Base-by-base conservation (phyloP, 208 protist genomes). In the Angomonas deanei region DNA sequence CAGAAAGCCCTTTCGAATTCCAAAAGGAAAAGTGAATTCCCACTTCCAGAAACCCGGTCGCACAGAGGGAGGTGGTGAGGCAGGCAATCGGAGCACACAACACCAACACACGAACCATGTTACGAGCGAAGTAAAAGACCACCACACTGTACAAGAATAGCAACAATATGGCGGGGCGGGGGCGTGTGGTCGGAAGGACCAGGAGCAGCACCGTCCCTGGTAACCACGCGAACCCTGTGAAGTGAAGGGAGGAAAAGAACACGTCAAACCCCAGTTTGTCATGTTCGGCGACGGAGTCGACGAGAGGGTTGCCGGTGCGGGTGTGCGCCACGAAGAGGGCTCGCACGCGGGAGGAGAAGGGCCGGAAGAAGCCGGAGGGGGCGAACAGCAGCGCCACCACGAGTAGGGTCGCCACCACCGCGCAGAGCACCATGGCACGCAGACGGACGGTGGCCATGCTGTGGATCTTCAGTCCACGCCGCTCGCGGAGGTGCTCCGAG, bases 261-360 rank as follows among this genome's bases (percentile, higher is more conserved):
- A 17, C 6, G 50, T 8, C 8, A 8, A 32, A 8, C 21, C 27
- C 4, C 6, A 4, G 46, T 0, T 70, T 34, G 6, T 79, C 58
- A 57, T 93, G 86, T 70, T 93, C 86, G 1, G 84, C 82, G 33
- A 93, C 86, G 38, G 82, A 91, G 59, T 90, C 81, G 23, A 91
- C 82, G 34, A 93, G 81, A 15, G 86, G 82, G 57, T 89, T 89
- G 64, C 82, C 82, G 27, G 82, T 89, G 56, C 67, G 78, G 21
- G 82, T 88, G 68, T 93, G 82, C 59, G 73, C 42, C 53, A 91
- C 65, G 52, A 91, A 88, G 32, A 91, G 70, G 0, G 80, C 80
- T 55, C 79, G 73, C 63, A 91, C 84, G 19, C 84, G 80, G 5
- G 64, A 70, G 26, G 81, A 82, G 32, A 84, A 50, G n/a, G 80